Evolutionary conservation across 2,329 filamentous ascomycete species (phyloP), one percentile per base, ranked within the genome.

Genomic region (Xylariaceae sp.): DNA sequence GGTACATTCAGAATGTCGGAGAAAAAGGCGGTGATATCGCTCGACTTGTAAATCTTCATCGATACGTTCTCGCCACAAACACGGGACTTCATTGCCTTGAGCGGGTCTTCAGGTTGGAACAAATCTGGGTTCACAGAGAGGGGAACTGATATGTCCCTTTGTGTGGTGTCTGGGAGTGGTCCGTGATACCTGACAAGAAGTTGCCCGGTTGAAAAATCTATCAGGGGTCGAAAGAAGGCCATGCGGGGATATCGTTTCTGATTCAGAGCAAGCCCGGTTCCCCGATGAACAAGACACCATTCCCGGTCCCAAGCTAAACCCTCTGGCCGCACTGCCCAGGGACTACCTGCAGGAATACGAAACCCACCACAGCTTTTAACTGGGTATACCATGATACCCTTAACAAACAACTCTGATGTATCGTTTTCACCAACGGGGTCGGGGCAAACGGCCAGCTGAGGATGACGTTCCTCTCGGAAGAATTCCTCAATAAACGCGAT

Each of bases 281-380:
- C 91, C 66, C 85, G 81, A 68, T 96, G 91, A 11, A 99, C 78
- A 26, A 99, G 75, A 71, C 92, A 97, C 92, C 94, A 99, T 74
- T 97, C 92, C 58, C 94, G 81, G 69, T 99, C 94, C 91, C 92
- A 97, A 6, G 85, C 87, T 2, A 99, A 76, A 0, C 94, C 94
- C 72, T 96, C 91, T 6, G 80, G 76, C 53, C 81, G 83, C 26
- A 97, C 79, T 63, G 88, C 84, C 94, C 94, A 99, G 11, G 76
- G 67, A 6, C 73, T 74, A 2, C 75, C 79, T 0, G 72, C 58
- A 1, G 90, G 86, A 32, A 97, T 77, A 37, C 75, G 75, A 68
- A 87, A 95, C 0, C 88, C 88, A 12, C 85, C 88, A 65, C 94
- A 97, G 68, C 91, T 96, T 71, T 99, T 99, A 67, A 99, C 91